Conservation (phyloP, 2,329 filamentous ascomycete genomes). For the Bipolaris bicolor region DNA sequence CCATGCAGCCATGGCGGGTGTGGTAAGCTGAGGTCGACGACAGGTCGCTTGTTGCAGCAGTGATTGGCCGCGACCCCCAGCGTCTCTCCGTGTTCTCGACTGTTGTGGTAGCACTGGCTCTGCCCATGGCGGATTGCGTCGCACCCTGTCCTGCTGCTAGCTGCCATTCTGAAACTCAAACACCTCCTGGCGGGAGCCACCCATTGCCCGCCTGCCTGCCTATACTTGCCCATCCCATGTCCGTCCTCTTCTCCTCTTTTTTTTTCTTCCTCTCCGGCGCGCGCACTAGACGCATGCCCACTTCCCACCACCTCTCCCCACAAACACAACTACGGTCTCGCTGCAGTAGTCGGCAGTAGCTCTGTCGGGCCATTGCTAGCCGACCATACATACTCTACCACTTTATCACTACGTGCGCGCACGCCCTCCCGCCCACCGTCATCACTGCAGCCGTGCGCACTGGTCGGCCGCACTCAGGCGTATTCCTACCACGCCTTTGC, state of each 20-base stretch:
- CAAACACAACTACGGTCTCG: neutral
- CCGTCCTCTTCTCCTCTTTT: neutral
- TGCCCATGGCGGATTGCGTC: neutral
- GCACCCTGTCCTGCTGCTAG: slow-evolving; percentile 21
- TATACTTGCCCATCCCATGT: slow-evolving; percentile 6
- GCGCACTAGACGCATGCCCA: neutral
- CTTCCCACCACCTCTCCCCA: too few relatives aligned
- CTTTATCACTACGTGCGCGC: neutral
- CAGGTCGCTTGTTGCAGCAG: too few relatives aligned
- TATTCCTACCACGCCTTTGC: slow-evolving; percentile 1
- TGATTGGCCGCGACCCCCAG: too few relatives aligned
- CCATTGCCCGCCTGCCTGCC: neutral
- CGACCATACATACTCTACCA: slow-evolving; percentile 5
- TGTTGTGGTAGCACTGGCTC: too few relatives aligned
- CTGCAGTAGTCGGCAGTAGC: slow-evolving; percentile 10
- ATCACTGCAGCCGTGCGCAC: slow-evolving; percentile 2
- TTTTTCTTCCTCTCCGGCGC: neutral
- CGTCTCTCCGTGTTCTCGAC: too few relatives aligned
- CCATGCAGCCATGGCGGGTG: too few relatives aligned
- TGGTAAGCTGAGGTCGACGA: too few relatives aligned
- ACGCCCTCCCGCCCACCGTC: slow-evolving; percentile 3
- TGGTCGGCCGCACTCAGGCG: neutral
- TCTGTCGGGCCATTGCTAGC: slow-evolving; percentile 14
- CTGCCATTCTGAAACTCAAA: slow-evolving; percentile 24
- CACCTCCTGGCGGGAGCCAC: slow-evolving; percentile 22